A percentile compares a stretch with the other conserved stretches of the same genome.
Conservation (phyloP, 2,329 filamentous ascomycete genomes). For the Claviceps sp. region DNA sequence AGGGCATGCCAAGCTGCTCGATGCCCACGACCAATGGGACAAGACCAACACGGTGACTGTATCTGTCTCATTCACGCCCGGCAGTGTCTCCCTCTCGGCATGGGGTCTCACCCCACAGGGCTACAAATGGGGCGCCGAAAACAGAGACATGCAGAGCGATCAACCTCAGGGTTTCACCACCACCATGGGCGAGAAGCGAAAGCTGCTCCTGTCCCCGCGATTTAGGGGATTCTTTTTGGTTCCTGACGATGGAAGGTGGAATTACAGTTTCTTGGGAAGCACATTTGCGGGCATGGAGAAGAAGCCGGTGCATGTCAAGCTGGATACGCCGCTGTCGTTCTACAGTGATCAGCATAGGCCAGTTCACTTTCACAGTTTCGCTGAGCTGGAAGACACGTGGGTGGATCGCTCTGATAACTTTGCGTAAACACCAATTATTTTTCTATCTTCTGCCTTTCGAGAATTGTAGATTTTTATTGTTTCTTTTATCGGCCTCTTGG, state of each 20-base stretch:
- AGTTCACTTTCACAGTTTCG: constrained; percentile 93
- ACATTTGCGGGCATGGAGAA: constrained; percentile 82
- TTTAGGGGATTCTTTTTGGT: constrained; percentile 95
- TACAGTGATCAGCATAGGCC: constrained; percentile 89
- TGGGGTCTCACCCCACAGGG: constrained; percentile 87
- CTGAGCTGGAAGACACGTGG: constrained; percentile 92
- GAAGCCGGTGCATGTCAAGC: constrained; percentile 79
- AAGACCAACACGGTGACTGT: constrained; percentile 84
- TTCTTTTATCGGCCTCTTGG: not conserved
- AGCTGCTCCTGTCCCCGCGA: constrained; percentile 82
- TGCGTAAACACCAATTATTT: constrained; percentile 40
- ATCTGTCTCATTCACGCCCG: constrained; percentile 91
- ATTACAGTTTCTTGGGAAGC: constrained; percentile 96
- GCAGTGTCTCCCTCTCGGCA: constrained; percentile 84
- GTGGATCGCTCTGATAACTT: constrained; percentile 90
- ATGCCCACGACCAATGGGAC: constrained; percentile 54
- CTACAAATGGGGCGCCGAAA: constrained; percentile 94
- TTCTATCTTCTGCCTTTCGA: too few relatives aligned
- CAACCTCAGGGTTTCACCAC: constrained; percentile 90
- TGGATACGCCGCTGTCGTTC: constrained; percentile 81
- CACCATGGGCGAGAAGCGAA: constrained; percentile 87
- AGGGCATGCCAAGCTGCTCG: constrained; percentile 81
- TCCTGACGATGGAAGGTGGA: constrained; percentile 82
- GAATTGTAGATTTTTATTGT: not conserved
- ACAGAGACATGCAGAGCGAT: constrained; percentile 84